Percentiles rank a stretch among this genome's conserved stretches.
Evolutionary conservation across 352 stramenopile species (phyloP).

Genomic region (Plasmopara viticola): DNA sequence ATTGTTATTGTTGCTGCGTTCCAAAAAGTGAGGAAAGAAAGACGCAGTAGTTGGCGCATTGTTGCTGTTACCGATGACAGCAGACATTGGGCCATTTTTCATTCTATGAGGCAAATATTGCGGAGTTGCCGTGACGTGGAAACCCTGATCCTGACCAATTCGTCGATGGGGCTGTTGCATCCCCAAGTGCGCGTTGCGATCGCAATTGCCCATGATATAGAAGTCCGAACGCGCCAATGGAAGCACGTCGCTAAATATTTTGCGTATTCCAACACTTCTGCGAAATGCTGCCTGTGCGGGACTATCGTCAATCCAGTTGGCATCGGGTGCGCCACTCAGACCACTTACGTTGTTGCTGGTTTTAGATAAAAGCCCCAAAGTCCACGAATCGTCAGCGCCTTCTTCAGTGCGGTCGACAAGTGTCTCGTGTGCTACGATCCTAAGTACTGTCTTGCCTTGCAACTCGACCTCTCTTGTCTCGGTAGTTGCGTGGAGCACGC

Average conservation of each 20-base stretch:
- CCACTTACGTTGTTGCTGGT: conserved; percentile 15
- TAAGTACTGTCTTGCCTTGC: conserved; percentile 32
- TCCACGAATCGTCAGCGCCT: conserved; percentile 30
- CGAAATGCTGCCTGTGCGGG: conserved; percentile 1
- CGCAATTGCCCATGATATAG: conserved; percentile 49
- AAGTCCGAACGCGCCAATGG: conserved; percentile 5
- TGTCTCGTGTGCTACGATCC: conserved; percentile 34
- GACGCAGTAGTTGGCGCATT: conserved; percentile 4
- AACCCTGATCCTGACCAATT: conserved; percentile 15
- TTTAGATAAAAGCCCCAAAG: conserved; percentile 13
- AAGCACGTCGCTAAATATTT: conserved; percentile 8
- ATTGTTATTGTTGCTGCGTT: conserved; percentile 16
- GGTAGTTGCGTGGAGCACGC: neutral
- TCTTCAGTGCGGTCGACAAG: conserved; percentile 30
- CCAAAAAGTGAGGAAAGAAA: conserved; percentile 32
- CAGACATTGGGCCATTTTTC: conserved; percentile 5
- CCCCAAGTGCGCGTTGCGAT: conserved; percentile 42
- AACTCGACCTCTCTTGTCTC: conserved; percentile 9
- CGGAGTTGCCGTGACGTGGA: conserved; percentile 5
- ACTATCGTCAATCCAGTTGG: conserved; percentile 8
- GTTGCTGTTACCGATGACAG: conserved; percentile 2
- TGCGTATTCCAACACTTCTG: conserved; percentile 11
- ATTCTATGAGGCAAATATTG: conserved; percentile 23
- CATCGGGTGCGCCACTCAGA: conserved; percentile 13
- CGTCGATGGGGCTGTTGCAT: conserved; percentile 35